phyloP scores from a whole-genome alignment of 306 rosid species.

The Cucumis hystrix region DNA sequence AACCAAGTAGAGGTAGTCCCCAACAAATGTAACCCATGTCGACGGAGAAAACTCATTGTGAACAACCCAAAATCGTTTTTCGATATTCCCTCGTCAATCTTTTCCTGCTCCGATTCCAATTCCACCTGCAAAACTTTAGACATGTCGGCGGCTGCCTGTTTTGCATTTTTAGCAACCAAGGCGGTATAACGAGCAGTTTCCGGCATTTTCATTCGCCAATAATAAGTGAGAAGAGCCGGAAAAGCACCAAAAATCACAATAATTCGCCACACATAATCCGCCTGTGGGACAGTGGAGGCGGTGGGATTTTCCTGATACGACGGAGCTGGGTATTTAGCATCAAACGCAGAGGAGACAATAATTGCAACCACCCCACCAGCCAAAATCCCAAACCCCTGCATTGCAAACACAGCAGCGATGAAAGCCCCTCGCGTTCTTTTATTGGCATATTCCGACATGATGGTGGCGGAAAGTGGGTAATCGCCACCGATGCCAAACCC shows the following conservation, averaged over 20 bases:
- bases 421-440: conserved; percentile 76
- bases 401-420: conserved; percentile 89
- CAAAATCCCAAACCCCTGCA: conserved; percentile 88
- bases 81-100: not conserved
- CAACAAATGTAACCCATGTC: conserved; percentile 68
- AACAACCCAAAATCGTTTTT: conserved; percentile 54
- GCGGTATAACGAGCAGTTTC: conserved; percentile 93
- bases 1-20: conserved; percentile 81
- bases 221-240: conserved; percentile 67
- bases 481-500: conserved; percentile 93
- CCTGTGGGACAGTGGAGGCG: conserved; percentile 46
- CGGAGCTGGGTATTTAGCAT: conserved; percentile 29
- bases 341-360: conserved; percentile 40
- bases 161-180: conserved; percentile 62
- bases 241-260: conserved; percentile 70
- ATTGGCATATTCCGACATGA: conserved; percentile 89
- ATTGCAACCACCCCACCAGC: conserved; percentile 73
- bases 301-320: conserved; percentile 25
- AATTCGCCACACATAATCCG: conserved; percentile 79
- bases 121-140: conserved; percentile 60
- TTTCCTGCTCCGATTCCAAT: conserved; percentile 33
- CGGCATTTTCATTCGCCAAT: conserved; percentile 83
- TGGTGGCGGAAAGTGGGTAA: conserved; percentile 91
- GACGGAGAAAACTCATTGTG: conserved; percentile 28
- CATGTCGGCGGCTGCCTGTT: conserved; percentile 74